Conservation (phyloP, 2,329 filamentous ascomycete genomes). For the Plenodomus tracheiphilus region DNA sequence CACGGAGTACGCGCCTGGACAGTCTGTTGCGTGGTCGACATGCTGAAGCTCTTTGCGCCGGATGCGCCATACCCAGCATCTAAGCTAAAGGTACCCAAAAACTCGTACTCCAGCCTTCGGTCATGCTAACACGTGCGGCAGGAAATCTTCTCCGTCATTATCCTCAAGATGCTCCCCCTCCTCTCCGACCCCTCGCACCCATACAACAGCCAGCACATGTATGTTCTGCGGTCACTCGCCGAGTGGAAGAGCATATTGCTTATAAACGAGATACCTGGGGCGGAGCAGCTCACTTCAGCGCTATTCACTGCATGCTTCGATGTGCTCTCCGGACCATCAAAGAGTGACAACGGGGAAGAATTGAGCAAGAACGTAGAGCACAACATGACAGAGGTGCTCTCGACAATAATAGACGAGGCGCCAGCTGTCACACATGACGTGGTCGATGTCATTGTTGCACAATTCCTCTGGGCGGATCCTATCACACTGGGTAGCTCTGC, state of each 20-base stretch:
- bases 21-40: conserved; percentile 87
- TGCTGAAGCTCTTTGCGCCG: conserved; percentile 88
- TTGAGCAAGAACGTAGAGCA: conserved; percentile 92
- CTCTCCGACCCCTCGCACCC: conserved; percentile 84
- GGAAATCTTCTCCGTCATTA: conserved; percentile 92
- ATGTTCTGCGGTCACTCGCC: conserved; percentile 83
- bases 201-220: conserved; percentile 92
- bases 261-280: conserved; percentile 81
- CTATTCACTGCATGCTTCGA: conserved; percentile 94
- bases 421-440: conserved; percentile 76
- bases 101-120: neutral
- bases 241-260: conserved; percentile 95
- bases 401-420: conserved; percentile 85
- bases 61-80: conserved; percentile 90
- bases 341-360: conserved; percentile 74
- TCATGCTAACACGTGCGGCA: conserved; percentile 44
- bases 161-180: conserved; percentile 79
- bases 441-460: conserved; percentile 90
- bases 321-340: conserved; percentile 78
- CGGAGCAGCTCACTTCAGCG: conserved; percentile 69
- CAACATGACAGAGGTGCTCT: conserved; percentile 83
- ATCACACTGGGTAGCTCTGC: conserved; percentile 50
- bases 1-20: conserved; percentile 88
- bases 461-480: conserved; percentile 88
- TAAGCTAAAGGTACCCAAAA: conserved; percentile 76